These are phyloP conservation scores for Calocybe cyanea DNA, from an alignment of 768 basidiomycete genomes.

Conservation along the genomic window DNA sequence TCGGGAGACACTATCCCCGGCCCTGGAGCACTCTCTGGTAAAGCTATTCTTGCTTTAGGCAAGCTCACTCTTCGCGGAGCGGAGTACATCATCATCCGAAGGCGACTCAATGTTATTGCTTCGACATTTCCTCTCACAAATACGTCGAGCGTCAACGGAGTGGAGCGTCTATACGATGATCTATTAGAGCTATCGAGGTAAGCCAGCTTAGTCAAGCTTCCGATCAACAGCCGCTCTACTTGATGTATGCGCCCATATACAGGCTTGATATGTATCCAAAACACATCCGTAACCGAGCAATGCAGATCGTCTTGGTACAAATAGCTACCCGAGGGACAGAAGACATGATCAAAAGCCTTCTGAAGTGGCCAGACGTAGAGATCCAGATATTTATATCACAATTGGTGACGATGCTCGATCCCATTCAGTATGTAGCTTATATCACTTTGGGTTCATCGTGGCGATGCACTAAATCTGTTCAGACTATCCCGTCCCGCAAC, in stretches of 20 bases:
- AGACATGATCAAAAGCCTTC: conserved; percentile 3
- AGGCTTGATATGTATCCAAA: background rate
- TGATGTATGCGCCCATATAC: too few species aligned
- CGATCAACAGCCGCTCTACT: too few species aligned
- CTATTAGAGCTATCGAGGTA: conserved; percentile 25
- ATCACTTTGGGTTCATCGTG: background rate
- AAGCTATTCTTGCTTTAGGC: conserved; percentile 23
- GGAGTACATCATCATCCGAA: conserved; percentile 20
- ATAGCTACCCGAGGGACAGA: conserved; percentile 7
- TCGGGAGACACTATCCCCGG: conserved; percentile 18
- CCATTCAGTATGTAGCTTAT: conserved; percentile 4
- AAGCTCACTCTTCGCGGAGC: conserved; percentile 23
- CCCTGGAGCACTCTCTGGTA: conserved; percentile 23
- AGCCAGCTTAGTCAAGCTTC: background rate
- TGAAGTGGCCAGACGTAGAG: conserved; percentile 10
- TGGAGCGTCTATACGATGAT: conserved; percentile 22
- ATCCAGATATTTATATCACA: conserved; percentile 8
- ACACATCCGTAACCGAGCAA: background rate
- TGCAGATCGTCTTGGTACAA: background rate
- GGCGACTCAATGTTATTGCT: conserved; percentile 15
- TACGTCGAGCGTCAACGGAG: conserved; percentile 8
- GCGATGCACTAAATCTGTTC: background rate
- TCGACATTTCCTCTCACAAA: conserved; percentile 5
- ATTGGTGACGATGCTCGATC: conserved; percentile 3
- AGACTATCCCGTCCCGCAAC: conserved; percentile 1